Base-by-base conservation (phyloP, 164 flowering plant genomes). In the Hamamelis virginiana region DNA sequence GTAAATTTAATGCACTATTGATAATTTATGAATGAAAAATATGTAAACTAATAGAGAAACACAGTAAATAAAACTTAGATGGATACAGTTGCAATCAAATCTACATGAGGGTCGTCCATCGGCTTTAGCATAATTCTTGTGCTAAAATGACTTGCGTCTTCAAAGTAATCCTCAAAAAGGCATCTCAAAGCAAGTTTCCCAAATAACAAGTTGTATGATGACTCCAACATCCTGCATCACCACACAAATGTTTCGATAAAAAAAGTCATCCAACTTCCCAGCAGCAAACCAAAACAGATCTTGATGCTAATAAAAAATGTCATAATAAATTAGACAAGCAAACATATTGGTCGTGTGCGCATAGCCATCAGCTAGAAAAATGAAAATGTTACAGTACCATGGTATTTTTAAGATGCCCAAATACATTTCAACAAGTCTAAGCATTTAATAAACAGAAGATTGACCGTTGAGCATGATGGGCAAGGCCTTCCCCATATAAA, bases 101-200 rank as follows among this genome's bases (percentile, higher is more conserved):
- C 98, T 4, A 92, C 97, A 77, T 89, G 84, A 65, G 97, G 97
- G 53, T 95, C 98, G 67, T 95, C 97, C 60, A 89, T 76, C 1
- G 98, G 97, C 85, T 89, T 95, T 50, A 95, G 81, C 96, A 95
- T 82, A 22, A 95, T 82, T 59, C 82, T 83, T 22, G 97, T 82
- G 79, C 80, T 86, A 72, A 92, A 91, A 80, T 85, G 85, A 70
- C 74, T 71, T 4, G 94, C 89, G 69, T 80, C 86, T 65, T 91
- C 97, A 77, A 89, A 92, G 73, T 92, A 95, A 73, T 95, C 98
- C 66, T 95, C 93, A 68, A 95, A 92, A 23, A 95, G 90, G 77
- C 97, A 87, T 77, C 76, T 88, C 80, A 84, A 69, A 47, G 96
- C 89, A 80, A 95, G 85, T 77, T 95, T 95, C 68, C 96, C 98